Evolutionary conservation across 2,329 filamentous ascomycete genomes (phyloP).

Genomic region (Fusarium secorum): DNA sequence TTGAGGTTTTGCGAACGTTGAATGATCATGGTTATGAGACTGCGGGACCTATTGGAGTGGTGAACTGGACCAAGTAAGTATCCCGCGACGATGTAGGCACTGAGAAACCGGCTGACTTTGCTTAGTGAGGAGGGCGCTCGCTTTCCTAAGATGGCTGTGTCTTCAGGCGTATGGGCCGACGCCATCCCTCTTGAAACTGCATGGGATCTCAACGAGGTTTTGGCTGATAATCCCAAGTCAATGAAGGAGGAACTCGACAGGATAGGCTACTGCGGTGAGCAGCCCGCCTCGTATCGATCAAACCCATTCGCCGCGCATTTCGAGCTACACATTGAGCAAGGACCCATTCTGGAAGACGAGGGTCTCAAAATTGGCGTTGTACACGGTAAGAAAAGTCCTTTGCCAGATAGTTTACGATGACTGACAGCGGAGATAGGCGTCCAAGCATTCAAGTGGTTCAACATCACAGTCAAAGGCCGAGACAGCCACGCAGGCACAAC

Average conservation of each 20-base stretch:
- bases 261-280: not conserved
- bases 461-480: not conserved
- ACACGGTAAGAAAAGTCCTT: rapidly evolving
- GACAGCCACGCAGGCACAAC: constrained; percentile 11
- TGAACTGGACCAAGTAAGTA: constrained; percentile 6
- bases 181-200: not conserved
- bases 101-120: not conserved
- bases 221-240: not conserved
- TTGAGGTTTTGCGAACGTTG: not conserved
- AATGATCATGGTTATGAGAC: not conserved
- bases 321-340: not conserved
- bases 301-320: constrained; percentile 3
- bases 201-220: not conserved
- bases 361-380: constrained; percentile 3
- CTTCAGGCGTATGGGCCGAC: not conserved
- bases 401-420: rapidly evolving
- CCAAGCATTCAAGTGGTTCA: constrained; percentile 12
- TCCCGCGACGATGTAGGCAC: rapidly evolving
- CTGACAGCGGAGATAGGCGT: not conserved
- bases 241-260: constrained; percentile 12
- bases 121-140: constrained; percentile 3
- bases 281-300: not conserved
- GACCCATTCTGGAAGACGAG: not conserved
- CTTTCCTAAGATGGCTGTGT: constrained; percentile 5
- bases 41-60: not conserved